Conservation (phyloP, 2,329 filamentous ascomycete species). For the Arthrobotrys iridis region DNA sequence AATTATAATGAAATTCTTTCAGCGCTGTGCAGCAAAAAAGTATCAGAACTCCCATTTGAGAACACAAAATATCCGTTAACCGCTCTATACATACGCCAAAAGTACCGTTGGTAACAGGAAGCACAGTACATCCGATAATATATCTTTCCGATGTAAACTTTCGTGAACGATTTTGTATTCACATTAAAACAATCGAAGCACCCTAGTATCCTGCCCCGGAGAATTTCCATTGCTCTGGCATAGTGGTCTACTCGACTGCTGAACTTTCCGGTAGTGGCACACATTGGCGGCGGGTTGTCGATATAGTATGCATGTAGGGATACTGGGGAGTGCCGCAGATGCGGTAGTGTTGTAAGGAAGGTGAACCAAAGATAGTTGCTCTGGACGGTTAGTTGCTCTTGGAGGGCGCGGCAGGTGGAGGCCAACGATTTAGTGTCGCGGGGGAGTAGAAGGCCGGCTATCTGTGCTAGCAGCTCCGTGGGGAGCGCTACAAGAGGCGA, state of each 20-base stretch:
- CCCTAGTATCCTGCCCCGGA: neutral
- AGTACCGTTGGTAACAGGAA: neutral
- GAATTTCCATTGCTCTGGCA: neutral
- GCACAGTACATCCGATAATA: neutral
- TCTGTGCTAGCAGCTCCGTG: slow-evolving; percentile 3
- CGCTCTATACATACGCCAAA: neutral
- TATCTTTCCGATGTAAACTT: neutral
- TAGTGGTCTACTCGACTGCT: neutral
- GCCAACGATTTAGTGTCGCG: slow-evolving; percentile 1
- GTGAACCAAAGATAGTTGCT: slow-evolving; percentile 21
- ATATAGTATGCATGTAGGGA: neutral
- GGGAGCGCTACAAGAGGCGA: neutral
- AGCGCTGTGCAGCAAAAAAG: neutral
- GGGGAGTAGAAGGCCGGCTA: neutral
- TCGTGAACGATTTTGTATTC: neutral
- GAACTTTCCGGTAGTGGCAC: neutral
- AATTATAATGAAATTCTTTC: neutral
- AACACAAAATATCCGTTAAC: neutral
- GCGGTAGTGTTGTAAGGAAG: neutral
- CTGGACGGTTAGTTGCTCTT: neutral
- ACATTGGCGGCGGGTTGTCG: neutral
- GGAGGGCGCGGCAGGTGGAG: neutral
- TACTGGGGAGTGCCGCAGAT: neutral
- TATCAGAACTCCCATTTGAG: neutral
- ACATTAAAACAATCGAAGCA: slow-evolving; percentile 20